Percentiles rank a stretch among this genome's conserved stretches.
These are phyloP conservation scores for Blastosporella zonata DNA, from an alignment of 1,284 basidiomycete species.

Conservation along the genomic window DNA sequence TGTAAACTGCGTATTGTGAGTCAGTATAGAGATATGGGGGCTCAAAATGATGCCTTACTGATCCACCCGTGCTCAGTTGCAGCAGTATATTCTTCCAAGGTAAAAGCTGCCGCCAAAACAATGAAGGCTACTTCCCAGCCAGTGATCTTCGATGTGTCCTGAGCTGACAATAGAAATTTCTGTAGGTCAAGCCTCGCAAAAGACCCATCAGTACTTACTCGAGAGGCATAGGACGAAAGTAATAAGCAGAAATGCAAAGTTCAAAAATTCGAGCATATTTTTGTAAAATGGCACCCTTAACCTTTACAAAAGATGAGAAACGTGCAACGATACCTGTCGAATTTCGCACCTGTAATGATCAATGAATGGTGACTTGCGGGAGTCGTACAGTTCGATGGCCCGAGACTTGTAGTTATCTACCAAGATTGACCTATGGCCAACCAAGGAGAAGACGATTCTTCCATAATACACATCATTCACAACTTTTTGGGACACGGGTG, in stretches of 20 bases:
- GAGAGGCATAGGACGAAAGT: constrained; percentile 74
- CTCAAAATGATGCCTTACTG: constrained; percentile 51
- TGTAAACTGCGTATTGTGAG: constrained; percentile 55
- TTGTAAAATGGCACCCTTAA: constrained; percentile 82
- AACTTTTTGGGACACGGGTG: constrained; percentile 78
- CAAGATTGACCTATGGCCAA: constrained; percentile 69
- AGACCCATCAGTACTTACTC: constrained; percentile 41
- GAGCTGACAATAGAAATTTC: constrained; percentile 39
- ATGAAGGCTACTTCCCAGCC: constrained; percentile 72
- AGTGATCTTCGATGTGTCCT: constrained; percentile 49
- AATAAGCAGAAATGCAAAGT: constrained; percentile 64
- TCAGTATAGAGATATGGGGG: constrained; percentile 1
- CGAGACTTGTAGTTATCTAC: constrained; percentile 85
- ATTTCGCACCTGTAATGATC: constrained; percentile 69
- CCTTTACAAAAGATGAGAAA: constrained; percentile 31
- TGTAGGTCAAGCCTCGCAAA: constrained; percentile 6
- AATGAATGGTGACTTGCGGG: constrained; percentile 70
- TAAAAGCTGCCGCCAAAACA: constrained; percentile 72
- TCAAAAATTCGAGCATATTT: constrained; percentile 75
- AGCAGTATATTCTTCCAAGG: constrained; percentile 79
- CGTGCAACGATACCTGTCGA: not conserved
- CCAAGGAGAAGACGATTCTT: constrained; percentile 62
- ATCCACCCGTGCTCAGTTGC: constrained; percentile 83
- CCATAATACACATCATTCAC: constrained; percentile 82
- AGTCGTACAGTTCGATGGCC: constrained; percentile 74